Evolutionary conservation across 208 protist genomes (phyloP).

Genomic region (Leishmania gerbilli): DNA sequence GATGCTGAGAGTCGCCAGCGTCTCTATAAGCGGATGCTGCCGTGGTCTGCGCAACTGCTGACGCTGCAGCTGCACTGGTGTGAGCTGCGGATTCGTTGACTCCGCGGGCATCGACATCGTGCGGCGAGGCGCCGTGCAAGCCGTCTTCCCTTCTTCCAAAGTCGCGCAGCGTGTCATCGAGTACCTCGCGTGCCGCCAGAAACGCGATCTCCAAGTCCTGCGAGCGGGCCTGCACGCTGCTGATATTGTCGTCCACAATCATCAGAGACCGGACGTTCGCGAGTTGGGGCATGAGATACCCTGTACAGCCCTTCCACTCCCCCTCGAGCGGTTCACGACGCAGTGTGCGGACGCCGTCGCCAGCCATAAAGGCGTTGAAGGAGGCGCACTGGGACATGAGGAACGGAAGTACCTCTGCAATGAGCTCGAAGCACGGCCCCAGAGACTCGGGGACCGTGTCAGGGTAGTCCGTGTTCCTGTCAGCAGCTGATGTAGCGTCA

Average conservation of each 20-base stretch:
- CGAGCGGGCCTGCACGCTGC: constrained; percentile 56
- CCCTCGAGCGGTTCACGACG: constrained; percentile 52
- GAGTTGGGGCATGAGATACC: constrained; percentile 74
- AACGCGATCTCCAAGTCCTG: constrained; percentile 87
- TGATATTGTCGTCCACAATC: constrained; percentile 83
- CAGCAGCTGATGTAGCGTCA: not conserved
- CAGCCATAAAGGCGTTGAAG: constrained; percentile 79
- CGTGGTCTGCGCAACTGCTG: not conserved
- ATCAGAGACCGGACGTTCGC: constrained; percentile 78
- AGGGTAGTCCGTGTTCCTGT: constrained; percentile 35
- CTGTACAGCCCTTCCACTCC: constrained; percentile 77
- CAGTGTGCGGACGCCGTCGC: constrained; percentile 63
- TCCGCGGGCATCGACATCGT: not conserved
- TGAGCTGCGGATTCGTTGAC: not conserved
- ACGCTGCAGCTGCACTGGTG: not conserved
- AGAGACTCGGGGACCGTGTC: constrained; percentile 84
- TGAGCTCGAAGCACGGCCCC: constrained; percentile 53
- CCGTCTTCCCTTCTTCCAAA: constrained; percentile 33
- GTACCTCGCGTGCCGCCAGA: constrained; percentile 71
- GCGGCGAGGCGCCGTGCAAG: not conserved
- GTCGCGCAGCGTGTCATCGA: constrained; percentile 44
- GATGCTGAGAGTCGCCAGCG: not conserved
- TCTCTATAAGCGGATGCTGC: not conserved
- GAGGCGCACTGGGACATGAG: constrained; percentile 82
- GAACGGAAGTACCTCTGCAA: constrained; percentile 86